Conservation (phyloP, 495 filamentous ascomycete genomes). For the Darksidea phi region DNA sequence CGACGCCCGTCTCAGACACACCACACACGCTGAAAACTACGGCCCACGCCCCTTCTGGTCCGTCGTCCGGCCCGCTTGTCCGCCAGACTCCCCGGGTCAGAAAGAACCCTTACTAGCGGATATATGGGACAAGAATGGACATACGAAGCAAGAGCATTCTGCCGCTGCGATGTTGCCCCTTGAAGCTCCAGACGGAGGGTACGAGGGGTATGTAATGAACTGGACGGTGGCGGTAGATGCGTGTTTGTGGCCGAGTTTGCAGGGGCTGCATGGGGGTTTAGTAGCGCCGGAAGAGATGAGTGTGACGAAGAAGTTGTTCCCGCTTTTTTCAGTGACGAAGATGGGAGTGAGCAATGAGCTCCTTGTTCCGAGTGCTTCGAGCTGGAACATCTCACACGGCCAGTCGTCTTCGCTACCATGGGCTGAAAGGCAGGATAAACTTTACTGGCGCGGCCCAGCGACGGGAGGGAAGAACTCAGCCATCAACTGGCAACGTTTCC, state of each 20-base stretch:
- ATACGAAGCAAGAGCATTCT: slow-evolving; percentile 36
- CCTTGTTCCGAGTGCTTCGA: slow-evolving; percentile 74
- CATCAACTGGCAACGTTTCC: slow-evolving; percentile 67
- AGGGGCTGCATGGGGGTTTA: slow-evolving; percentile 66
- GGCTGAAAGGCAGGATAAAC: slow-evolving; percentile 54
- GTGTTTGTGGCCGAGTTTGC: slow-evolving; percentile 40
- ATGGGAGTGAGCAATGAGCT: slow-evolving; percentile 78
- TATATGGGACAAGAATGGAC: slow-evolving; percentile 23
- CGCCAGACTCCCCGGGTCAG: slow-evolving; percentile 19
- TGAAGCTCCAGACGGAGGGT: slow-evolving; percentile 23
- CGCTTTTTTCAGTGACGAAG: slow-evolving; percentile 75
- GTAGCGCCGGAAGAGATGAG: slow-evolving; percentile 61
- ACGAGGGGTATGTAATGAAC: slow-evolving; percentile 43
- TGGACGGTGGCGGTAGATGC: slow-evolving; percentile 39
- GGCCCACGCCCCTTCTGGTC: slow-evolving; percentile 38
- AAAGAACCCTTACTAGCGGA: slow-evolving; percentile 6
- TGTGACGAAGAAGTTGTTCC: slow-evolving; percentile 58
- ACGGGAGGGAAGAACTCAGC: slow-evolving; percentile 63
- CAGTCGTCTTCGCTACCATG: slow-evolving; percentile 45
- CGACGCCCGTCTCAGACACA: slow-evolving; percentile 4
- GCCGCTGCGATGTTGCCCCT: slow-evolving; percentile 28
- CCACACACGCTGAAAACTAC: not conserved
- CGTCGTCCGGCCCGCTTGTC: slow-evolving; percentile 38
- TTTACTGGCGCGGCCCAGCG: slow-evolving; percentile 71
- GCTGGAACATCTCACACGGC: slow-evolving; percentile 51